These are phyloP conservation scores for Hamamelis virginiana DNA, from an alignment of 164 flowering plant genomes.

Conservation along the genomic window DNA sequence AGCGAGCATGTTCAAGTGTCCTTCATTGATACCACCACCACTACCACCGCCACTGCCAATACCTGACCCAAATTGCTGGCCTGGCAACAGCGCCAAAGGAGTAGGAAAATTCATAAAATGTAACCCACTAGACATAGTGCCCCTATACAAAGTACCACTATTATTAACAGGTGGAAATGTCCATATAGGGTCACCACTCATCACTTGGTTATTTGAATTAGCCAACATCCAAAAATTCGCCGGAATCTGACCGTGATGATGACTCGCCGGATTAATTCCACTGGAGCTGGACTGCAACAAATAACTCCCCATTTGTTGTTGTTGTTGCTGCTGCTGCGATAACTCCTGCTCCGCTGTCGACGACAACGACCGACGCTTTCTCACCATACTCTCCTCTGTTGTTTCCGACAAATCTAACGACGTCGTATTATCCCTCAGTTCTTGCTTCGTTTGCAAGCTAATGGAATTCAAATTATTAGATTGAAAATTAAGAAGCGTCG, in stretches of 20 bases:
- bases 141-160: constrained; percentile 41
- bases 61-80: constrained; percentile 51
- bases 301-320: constrained; percentile 59
- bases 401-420: constrained; percentile 43
- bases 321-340: constrained; percentile 23
- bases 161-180: constrained; percentile 50
- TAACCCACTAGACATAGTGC: constrained; percentile 53
- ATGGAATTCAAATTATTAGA: constrained; percentile 21
- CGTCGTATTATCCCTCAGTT: constrained; percentile 29
- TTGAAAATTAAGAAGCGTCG: constrained; percentile 38
- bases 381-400: constrained; percentile 24
- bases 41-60: constrained; percentile 15
- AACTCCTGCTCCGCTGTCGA: constrained; percentile 33
- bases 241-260: constrained; percentile 59
- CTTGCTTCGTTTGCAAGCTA: constrained; percentile 52
- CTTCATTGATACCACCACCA: constrained; percentile 35
- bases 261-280: constrained; percentile 42
- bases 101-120: constrained; percentile 71
- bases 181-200: constrained; percentile 62
- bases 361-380: constrained; percentile 37
- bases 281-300: constrained; percentile 59
- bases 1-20: constrained; percentile 63
- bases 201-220: constrained; percentile 54
- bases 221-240: constrained; percentile 86
- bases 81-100: constrained; percentile 50